These are phyloP conservation scores for Aspergillus cejpii DNA, from an alignment of 2,329 filamentous ascomycete genomes.

Conservation along the genomic window DNA sequence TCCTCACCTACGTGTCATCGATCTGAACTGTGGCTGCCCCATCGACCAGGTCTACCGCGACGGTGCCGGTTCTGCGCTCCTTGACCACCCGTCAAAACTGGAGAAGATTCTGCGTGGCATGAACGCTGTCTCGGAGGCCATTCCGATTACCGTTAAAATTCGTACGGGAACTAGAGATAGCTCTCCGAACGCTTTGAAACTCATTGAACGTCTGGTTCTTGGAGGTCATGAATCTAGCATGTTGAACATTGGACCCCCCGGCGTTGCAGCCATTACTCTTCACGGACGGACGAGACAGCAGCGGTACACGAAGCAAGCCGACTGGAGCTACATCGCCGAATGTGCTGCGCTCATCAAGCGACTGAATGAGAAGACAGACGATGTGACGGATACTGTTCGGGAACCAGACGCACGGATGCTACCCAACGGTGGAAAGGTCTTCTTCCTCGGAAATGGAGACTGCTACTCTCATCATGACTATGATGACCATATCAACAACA, in stretches of 20 bases:
- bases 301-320: slow-evolving; percentile 83
- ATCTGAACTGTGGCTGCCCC: slow-evolving; percentile 94
- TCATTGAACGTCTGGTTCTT: slow-evolving; percentile 75
- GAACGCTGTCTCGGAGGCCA: slow-evolving; percentile 84
- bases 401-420: slow-evolving; percentile 71
- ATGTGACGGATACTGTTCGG: slow-evolving; percentile 64
- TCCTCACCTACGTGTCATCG: slow-evolving; percentile 80
- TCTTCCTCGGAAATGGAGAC: slow-evolving; percentile 94
- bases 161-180: slow-evolving; percentile 80
- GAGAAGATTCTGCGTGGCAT: slow-evolving; percentile 95
- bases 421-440: slow-evolving; percentile 65
- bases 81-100: slow-evolving; percentile 81
- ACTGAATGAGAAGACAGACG: slow-evolving; percentile 63
- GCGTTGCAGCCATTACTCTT: slow-evolving; percentile 89
- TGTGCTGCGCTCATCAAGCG: slow-evolving; percentile 77
- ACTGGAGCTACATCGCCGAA: slow-evolving; percentile 91
- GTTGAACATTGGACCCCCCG: slow-evolving; percentile 62
- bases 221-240: slow-evolving; percentile 67
- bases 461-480: slow-evolving; percentile 92
- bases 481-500: slow-evolving; percentile 65
- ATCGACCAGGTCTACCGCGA: slow-evolving; percentile 88
- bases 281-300: slow-evolving; percentile 92
- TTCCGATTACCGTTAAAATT: slow-evolving; percentile 92
- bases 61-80: slow-evolving; percentile 81
- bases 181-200: slow-evolving; percentile 69